These are phyloP conservation scores for Rhodotorula graminis DNA, from an alignment of 768 basidiomycete species.

Conservation along the genomic window DNA sequence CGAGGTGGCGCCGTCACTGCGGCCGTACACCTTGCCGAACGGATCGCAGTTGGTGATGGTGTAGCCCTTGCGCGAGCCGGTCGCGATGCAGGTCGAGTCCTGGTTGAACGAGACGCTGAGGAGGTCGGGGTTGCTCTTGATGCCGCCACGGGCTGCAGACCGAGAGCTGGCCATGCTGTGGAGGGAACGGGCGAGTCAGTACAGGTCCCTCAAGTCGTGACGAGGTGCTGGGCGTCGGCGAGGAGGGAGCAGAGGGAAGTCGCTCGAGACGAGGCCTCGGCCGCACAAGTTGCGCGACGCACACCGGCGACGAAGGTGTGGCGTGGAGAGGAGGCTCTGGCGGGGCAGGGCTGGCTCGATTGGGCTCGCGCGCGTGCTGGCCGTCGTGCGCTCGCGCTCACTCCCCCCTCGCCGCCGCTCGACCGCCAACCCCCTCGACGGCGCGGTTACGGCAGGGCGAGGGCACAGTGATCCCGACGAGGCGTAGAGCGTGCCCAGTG, in stretches of 20 bases:
- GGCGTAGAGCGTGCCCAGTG: no score
- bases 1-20: slow-evolving; percentile 93
- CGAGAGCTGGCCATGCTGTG: slow-evolving; percentile 6
- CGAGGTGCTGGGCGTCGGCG: background rate
- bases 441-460: no score
- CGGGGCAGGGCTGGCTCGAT: no score
- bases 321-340: no score
- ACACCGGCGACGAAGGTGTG: no score
- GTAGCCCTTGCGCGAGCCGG: slow-evolving; percentile 92
- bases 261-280: no score
- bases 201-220: accelerated
- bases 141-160: slow-evolving; percentile 33
- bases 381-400: no score
- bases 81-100: slow-evolving; percentile 91
- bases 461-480: no score
- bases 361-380: no score
- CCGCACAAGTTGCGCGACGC: no score
- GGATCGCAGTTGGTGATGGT: slow-evolving; percentile 98
- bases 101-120: slow-evolving; percentile 69
- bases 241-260: background rate
- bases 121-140: slow-evolving; percentile 33
- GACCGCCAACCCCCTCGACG: no score
- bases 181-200: background rate
- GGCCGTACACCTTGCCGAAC: slow-evolving; percentile 89
- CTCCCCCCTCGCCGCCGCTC: no score